A percentile compares a stretch with the other conserved stretches of the same genome.
Conservation (phyloP, 106 monocot genomes). For the Chionographis japonica region DNA sequence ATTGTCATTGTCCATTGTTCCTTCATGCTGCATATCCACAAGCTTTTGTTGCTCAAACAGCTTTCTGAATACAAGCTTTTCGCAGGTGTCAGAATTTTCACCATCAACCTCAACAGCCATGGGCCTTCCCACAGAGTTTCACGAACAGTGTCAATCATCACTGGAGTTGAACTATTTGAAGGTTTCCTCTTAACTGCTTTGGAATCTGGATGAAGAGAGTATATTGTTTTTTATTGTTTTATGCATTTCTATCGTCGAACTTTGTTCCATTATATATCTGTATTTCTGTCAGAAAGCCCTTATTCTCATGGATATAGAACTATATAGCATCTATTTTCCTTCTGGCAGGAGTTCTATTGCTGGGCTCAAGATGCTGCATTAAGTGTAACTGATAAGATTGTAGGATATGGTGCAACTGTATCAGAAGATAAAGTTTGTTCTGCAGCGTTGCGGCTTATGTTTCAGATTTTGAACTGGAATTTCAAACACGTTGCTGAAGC, state of each 20-base stretch:
- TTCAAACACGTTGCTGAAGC: constrained; percentile 34
- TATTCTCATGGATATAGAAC: neutral
- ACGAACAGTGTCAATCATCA: constrained; percentile 63
- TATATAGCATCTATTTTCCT: constrained; percentile 1
- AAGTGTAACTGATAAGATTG: constrained; percentile 42
- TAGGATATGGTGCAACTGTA: constrained; percentile 21
- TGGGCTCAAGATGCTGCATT: constrained; percentile 84
- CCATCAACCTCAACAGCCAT: constrained; percentile 71
- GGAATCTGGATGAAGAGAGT: neutral
- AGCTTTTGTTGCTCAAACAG: neutral
- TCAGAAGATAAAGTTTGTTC: constrained; percentile 79
- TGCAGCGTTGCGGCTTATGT: constrained; percentile 80
- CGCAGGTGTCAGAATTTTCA: constrained; percentile 90
- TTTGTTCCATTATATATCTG: neutral
- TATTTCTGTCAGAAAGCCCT: neutral
- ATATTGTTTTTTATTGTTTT: too few relatives aligned
- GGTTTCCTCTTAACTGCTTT: constrained; percentile 32
- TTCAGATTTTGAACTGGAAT: constrained; percentile 92
- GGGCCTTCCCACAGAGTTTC: constrained; percentile 84
- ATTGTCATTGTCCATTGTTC: constrained; percentile 12
- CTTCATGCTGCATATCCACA: neutral
- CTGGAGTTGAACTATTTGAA: constrained; percentile 76
- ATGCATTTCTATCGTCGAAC: neutral
- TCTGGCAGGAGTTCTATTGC: constrained; percentile 76
- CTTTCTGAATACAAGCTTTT: neutral